phyloP scores from a whole-genome alignment of 371 early-diverging fungal species.

The Mortierella sp. region DNA sequence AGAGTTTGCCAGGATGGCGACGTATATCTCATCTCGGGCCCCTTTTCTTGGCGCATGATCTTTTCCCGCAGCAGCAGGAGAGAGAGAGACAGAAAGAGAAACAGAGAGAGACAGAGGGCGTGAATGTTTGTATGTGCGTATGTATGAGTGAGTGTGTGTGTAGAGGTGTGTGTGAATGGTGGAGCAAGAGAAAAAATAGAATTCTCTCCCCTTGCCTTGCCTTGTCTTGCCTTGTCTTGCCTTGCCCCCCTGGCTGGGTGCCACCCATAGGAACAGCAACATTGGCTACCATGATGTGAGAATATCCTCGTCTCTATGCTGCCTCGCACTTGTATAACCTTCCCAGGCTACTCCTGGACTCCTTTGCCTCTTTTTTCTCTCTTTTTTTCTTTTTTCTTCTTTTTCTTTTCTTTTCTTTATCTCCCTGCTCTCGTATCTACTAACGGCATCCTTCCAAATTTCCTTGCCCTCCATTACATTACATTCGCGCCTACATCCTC shows the following conservation, averaged over 20 bases:
- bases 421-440: neutral
- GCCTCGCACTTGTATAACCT: neutral
- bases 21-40: neutral
- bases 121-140: neutral
- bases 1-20: neutral
- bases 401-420: neutral
- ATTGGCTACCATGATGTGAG: slow-evolving; percentile 3
- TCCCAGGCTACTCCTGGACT: slow-evolving; percentile 1
- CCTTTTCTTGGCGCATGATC: slow-evolving; percentile 10
- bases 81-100: neutral
- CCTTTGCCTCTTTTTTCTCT: slow-evolving; percentile 2
- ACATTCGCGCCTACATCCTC: neutral
- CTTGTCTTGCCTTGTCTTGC: too few species aligned
- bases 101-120: neutral
- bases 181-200: neutral
- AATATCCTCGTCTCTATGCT: neutral
- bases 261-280: neutral
- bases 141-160: too few species aligned
- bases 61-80: slow-evolving; percentile 1
- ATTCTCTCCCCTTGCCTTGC: neutral
- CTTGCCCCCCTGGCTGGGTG: neutral
- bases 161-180: neutral
- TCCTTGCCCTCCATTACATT: neutral
- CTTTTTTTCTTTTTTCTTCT: neutral
- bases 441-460: neutral